These are phyloP conservation scores for Vanilla planifolia DNA, from an alignment of 106 monocot genomes.

Conservation along the genomic window DNA sequence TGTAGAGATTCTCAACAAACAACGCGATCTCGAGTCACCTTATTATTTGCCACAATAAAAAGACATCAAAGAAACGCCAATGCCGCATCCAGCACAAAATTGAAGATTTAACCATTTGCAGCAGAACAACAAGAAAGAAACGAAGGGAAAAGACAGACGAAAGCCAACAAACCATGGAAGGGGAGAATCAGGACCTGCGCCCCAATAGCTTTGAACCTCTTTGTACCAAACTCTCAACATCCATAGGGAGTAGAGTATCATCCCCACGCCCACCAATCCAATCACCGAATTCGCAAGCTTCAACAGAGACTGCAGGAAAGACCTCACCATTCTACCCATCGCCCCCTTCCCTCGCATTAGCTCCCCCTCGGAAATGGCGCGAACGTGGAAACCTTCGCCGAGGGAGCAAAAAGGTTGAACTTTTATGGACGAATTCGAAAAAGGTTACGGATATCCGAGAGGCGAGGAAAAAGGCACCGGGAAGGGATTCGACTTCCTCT, in stretches of 20 bases:
- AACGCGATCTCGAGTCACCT: background rate
- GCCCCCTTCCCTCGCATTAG: background rate
- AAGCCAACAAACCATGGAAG: conserved; percentile 26
- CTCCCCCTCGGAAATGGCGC: background rate
- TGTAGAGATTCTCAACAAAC: background rate
- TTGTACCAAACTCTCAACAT: conserved; percentile 39
- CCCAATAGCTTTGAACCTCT: conserved; percentile 11
- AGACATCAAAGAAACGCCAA: no score
- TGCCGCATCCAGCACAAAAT: background rate
- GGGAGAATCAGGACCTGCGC: conserved; percentile 8
- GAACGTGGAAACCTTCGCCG: no score
- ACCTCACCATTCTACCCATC: conserved; percentile 26
- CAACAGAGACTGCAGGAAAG: conserved; percentile 28
- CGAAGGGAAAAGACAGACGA: background rate
- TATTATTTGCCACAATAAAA: background rate
- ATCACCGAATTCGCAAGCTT: conserved; percentile 41
- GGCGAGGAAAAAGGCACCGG: no score
- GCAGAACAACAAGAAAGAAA: background rate
- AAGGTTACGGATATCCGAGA: no score
- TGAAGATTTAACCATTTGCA: background rate
- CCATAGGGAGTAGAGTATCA: conserved; percentile 46
- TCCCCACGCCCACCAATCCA: conserved; percentile 28
- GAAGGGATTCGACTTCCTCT: no score
- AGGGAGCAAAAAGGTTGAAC: no score
- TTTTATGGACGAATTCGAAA: no score